These are phyloP conservation scores for Diddensiella caesifluorescens DNA, from an alignment of 805 yeast genomes.

Conservation along the genomic window DNA sequence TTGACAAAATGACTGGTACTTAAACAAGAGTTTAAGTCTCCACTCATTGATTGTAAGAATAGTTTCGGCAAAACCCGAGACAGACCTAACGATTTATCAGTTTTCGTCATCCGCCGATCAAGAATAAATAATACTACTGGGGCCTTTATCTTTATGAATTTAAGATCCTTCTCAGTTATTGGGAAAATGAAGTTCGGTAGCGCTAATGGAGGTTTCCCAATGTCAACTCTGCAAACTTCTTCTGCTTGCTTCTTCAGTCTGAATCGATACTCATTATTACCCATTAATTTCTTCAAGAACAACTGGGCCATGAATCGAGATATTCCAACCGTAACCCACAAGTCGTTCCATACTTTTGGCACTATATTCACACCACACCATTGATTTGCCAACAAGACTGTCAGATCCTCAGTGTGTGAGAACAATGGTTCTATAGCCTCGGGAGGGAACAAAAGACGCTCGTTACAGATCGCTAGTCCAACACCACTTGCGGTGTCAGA, in stretches of 20 bases:
- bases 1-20: slow-evolving; percentile 83
- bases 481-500: slow-evolving; percentile 58
- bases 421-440: slow-evolving; percentile 75
- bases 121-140: slow-evolving; percentile 80
- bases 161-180: slow-evolving; percentile 52
- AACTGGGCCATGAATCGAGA: slow-evolving; percentile 76
- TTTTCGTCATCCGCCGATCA: slow-evolving; percentile 90
- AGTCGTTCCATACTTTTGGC: slow-evolving; percentile 69
- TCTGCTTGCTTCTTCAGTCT: slow-evolving; percentile 62
- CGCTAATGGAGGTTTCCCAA: slow-evolving; percentile 79
- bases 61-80: slow-evolving; percentile 87
- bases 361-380: slow-evolving; percentile 92
- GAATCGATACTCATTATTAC: slow-evolving; percentile 74
- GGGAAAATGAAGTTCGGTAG: slow-evolving; percentile 64
- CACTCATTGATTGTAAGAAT: slow-evolving; percentile 91
- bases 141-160: slow-evolving; percentile 70
- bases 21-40: slow-evolving; percentile 75
- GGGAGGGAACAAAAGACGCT: slow-evolving; percentile 63
- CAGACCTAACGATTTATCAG: slow-evolving; percentile 89
- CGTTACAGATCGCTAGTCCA: slow-evolving; percentile 60
- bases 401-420: slow-evolving; percentile 57
- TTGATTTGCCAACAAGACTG: slow-evolving; percentile 73
- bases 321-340: slow-evolving; percentile 88
- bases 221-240: slow-evolving; percentile 63
- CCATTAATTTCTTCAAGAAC: slow-evolving; percentile 67